These are phyloP conservation scores for Lophium mytilinum DNA, from an alignment of 495 filamentous ascomycete genomes.

Conservation along the genomic window DNA sequence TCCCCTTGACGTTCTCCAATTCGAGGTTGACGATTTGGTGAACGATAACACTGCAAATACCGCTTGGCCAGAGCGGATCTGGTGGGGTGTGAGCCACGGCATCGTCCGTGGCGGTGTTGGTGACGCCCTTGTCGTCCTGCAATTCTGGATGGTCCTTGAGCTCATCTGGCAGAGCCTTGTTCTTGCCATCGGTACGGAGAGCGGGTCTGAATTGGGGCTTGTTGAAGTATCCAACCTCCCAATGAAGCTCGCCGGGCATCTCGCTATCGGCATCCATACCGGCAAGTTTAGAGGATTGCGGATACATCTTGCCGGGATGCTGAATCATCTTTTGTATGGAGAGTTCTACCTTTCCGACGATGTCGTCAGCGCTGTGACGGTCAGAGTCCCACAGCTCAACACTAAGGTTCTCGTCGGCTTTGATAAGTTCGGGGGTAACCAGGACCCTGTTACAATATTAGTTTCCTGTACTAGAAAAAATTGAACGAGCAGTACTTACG, in stretches of 20 bases:
- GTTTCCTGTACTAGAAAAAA: neutral
- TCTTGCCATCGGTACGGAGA: constrained; percentile 76
- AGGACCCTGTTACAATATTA: constrained; percentile 40
- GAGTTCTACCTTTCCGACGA: constrained; percentile 88
- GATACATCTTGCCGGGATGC: constrained; percentile 85
- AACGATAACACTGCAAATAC: constrained; percentile 72
- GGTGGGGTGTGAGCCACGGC: constrained; percentile 84
- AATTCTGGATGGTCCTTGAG: constrained; percentile 67
- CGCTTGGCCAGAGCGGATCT: constrained; percentile 88
- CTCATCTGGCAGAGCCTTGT: constrained; percentile 61
- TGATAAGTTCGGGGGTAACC: constrained; percentile 80
- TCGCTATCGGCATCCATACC: constrained; percentile 73
- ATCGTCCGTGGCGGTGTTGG: constrained; percentile 68
- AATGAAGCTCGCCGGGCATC: constrained; percentile 90
- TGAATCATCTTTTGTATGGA: constrained; percentile 91
- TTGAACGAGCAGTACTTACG: constrained; percentile 24
- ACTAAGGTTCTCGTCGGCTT: constrained; percentile 83
- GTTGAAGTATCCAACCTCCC: constrained; percentile 91
- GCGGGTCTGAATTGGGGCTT: constrained; percentile 80
- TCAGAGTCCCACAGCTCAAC: constrained; percentile 96
- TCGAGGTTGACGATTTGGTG: constrained; percentile 95
- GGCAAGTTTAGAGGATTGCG: constrained; percentile 74
- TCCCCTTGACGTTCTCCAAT: constrained; percentile 70
- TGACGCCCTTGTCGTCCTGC: constrained; percentile 80
- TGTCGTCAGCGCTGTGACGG: constrained; percentile 78